A percentile compares a stretch with the other conserved stretches of the same genome.
These are phyloP conservation scores for Podospora bellae-mahoneyi DNA, from an alignment of 495 filamentous ascomycete genomes.

Conservation along the genomic window DNA sequence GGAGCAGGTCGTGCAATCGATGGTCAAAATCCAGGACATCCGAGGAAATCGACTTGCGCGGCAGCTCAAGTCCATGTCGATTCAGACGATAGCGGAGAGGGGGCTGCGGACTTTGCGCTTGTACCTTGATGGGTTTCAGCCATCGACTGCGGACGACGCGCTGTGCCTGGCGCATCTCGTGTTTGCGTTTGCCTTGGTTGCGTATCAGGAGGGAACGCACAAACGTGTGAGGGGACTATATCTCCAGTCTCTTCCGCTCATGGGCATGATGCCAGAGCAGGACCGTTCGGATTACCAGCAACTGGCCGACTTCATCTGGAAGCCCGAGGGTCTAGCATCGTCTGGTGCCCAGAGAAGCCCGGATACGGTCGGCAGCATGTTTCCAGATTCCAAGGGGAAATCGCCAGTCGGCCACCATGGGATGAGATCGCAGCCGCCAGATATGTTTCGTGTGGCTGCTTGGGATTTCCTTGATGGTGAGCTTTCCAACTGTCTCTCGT, in stretches of 20 bases:
- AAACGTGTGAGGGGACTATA: slow-evolving; percentile 33
- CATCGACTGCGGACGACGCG: slow-evolving; percentile 35
- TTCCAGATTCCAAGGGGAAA: slow-evolving; percentile 41
- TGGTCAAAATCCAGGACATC: slow-evolving; percentile 36
- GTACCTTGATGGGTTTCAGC: slow-evolving; percentile 32
- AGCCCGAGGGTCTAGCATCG: slow-evolving; percentile 30
- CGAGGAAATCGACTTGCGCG: slow-evolving; percentile 37
- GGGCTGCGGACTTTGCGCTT: slow-evolving; percentile 38
- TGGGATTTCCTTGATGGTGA: slow-evolving; percentile 50
- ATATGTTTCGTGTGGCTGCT: slow-evolving; percentile 37
- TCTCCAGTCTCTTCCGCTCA: slow-evolving; percentile 41
- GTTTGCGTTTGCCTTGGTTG: slow-evolving; percentile 44
- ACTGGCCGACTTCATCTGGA: slow-evolving; percentile 39
- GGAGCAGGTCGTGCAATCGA: slow-evolving; percentile 40
- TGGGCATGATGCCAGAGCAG: slow-evolving; percentile 27
- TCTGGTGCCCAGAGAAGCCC: slow-evolving; percentile 18
- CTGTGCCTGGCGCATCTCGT: slow-evolving; percentile 46
- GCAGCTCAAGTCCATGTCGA: slow-evolving; percentile 37
- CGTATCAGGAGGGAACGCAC: slow-evolving; percentile 31
- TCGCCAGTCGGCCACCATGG: slow-evolving; percentile 24
- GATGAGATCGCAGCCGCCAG: slow-evolving; percentile 18
- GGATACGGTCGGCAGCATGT: slow-evolving; percentile 13
- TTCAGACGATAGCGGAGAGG: slow-evolving; percentile 32
- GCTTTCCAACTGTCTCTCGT: slow-evolving; percentile 7
- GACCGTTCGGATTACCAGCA: slow-evolving; percentile 33